Evolutionary conservation across 1,284 basidiomycete species (phyloP).

Genomic region (Cryptococcus sp.): DNA sequence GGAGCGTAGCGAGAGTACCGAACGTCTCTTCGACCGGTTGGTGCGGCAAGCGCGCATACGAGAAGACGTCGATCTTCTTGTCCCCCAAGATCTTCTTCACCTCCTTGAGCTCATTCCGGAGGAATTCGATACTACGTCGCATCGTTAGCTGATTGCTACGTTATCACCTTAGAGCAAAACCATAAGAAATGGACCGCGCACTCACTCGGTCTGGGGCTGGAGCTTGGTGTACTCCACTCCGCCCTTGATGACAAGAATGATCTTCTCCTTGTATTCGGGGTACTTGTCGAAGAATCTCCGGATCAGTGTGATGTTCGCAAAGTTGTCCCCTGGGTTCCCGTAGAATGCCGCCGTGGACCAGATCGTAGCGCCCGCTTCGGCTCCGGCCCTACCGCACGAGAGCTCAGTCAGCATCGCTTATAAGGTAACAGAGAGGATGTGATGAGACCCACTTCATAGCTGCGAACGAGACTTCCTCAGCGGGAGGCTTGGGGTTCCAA

Average conservation of each 20-base stretch:
- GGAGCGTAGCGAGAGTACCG: constrained; percentile 25
- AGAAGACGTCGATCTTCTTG: constrained; percentile 59
- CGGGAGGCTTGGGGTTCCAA: constrained; percentile 54
- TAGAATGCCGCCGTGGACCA: constrained; percentile 54
- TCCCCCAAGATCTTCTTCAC: constrained; percentile 55
- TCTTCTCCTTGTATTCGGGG: constrained; percentile 61
- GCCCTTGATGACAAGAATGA: constrained; percentile 60
- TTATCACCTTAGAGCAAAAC: background rate
- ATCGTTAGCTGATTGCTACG: background rate
- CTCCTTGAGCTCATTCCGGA: constrained; percentile 54
- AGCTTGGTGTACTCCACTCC: constrained; percentile 37
- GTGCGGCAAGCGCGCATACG: constrained; percentile 24
- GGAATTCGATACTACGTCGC: constrained; percentile 45
- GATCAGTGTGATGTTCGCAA: constrained; percentile 49
- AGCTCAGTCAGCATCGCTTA: background rate
- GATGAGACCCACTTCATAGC: constrained; percentile 58
- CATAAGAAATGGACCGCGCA: background rate
- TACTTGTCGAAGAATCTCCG: constrained; percentile 54
- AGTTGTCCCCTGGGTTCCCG: constrained; percentile 31
- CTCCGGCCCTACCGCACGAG: constrained; percentile 52
- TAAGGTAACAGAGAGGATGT: background rate
- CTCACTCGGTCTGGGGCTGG: constrained; percentile 13
- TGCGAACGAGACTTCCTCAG: constrained; percentile 63
- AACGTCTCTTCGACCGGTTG: constrained; percentile 25
- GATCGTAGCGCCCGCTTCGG: constrained; percentile 60